These are phyloP conservation scores for Globisporangium barbulae DNA, from an alignment of 352 stramenopile species.

Conservation along the genomic window DNA sequence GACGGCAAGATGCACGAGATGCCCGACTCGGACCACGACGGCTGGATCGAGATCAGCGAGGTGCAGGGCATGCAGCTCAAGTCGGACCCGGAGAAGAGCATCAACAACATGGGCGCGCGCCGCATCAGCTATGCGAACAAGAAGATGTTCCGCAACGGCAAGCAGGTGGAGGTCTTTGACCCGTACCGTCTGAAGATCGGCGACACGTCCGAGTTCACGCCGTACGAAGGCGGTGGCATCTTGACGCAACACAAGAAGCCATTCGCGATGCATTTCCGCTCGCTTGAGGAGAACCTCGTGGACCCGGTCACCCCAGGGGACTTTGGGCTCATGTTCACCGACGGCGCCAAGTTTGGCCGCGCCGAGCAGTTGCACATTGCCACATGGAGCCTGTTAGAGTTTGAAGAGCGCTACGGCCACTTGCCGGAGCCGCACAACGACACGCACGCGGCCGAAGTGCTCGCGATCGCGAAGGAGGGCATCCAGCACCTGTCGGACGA, in stretches of 20 bases:
- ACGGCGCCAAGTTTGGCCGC: conserved; percentile 85
- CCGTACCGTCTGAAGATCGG: conserved; percentile 80
- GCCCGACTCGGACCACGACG: conserved; percentile 81
- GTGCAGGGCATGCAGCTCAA: conserved; percentile 73
- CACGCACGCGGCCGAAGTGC: conserved; percentile 54
- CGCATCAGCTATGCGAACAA: conserved; percentile 83
- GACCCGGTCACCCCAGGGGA: conserved; percentile 64
- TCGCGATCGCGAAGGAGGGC: conserved; percentile 60
- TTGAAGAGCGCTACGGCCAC: conserved; percentile 62
- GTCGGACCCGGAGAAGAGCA: conserved; percentile 57
- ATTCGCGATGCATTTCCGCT: conserved; percentile 72
- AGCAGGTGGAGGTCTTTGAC: conserved; percentile 84
- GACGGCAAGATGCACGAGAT: conserved; percentile 89
- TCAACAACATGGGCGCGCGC: conserved; percentile 70
- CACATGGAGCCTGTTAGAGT: conserved; percentile 78
- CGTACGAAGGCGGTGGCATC: conserved; percentile 76
- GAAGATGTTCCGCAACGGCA: conserved; percentile 84
- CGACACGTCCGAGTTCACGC: conserved; percentile 76
- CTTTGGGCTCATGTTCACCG: conserved; percentile 84
- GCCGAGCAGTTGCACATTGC: conserved; percentile 79
- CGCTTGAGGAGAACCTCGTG: conserved; percentile 65
- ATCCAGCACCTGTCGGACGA: conserved; percentile 67
- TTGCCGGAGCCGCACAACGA: conserved; percentile 68
- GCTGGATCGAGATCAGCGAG: conserved; percentile 84
- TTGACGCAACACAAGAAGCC: conserved; percentile 85